Conservation (phyloP, 345 rosid genomes). For the Cardamine chenopodiifolia region DNA sequence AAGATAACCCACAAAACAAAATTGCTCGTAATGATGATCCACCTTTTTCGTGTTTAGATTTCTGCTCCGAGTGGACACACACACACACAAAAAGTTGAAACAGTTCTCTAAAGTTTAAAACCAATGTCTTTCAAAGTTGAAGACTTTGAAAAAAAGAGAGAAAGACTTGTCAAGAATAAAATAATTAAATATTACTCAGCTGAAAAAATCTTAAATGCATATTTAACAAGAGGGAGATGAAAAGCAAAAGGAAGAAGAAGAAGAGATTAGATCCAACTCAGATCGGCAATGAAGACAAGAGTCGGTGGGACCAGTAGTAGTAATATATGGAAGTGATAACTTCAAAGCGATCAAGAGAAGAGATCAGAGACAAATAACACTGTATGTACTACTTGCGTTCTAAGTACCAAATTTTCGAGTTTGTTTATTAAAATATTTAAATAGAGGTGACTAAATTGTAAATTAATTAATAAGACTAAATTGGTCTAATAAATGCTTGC, state of each 20-base stretch:
- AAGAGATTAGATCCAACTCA: constrained; percentile 30
- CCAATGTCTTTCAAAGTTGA: constrained; percentile 30
- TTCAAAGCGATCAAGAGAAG: constrained; percentile 16
- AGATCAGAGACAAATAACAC: constrained; percentile 35
- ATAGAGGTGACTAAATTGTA: not conserved
- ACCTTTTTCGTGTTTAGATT: constrained; percentile 30
- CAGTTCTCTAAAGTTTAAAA: constrained; percentile 10
- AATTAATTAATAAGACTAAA: not conserved
- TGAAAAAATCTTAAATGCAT: constrained; percentile 21
- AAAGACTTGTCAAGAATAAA: constrained; percentile 17
- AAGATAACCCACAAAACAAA: constrained; percentile 33
- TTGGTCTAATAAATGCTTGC: constrained; percentile 22
- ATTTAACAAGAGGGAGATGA: constrained; percentile 20
- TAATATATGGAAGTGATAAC: constrained; percentile 35
- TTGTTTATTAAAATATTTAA: not conserved
- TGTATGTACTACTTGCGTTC: constrained; percentile 24
- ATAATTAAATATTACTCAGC: constrained; percentile 15
- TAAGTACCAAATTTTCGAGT: constrained; percentile 11
- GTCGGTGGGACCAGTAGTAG: constrained; percentile 43
- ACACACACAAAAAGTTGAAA: constrained; percentile 25
- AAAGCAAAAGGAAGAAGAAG: constrained; percentile 18
- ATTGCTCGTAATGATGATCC: constrained; percentile 41
- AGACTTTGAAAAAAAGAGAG: constrained; percentile 16
- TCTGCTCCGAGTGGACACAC: constrained; percentile 36
- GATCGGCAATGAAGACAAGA: constrained; percentile 44